Percentiles rank a stretch among this genome's conserved stretches.
These are phyloP conservation scores for Ganoderma sinense DNA, from an alignment of 1,284 basidiomycete genomes.

Conservation along the genomic window DNA sequence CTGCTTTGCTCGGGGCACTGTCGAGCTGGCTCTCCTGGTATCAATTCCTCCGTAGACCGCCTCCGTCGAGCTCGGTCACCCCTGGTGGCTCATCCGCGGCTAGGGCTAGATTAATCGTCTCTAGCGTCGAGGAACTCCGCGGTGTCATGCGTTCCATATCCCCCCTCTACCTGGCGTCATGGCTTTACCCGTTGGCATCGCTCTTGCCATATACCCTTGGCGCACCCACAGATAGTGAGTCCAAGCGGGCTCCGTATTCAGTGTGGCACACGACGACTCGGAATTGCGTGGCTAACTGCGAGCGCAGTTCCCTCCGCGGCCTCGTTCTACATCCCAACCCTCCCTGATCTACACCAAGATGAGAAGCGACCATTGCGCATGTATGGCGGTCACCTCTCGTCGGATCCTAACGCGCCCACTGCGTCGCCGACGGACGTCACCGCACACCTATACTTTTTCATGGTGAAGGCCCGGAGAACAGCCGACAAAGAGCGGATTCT, in stretches of 20 bases:
- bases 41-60: not conserved
- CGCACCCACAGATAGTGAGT: constrained; percentile 53
- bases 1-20: constrained; percentile 14
- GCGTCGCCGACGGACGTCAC: constrained; percentile 64
- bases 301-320: constrained; percentile 76
- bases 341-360: constrained; percentile 82
- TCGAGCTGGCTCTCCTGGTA: not conserved
- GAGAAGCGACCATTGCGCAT: constrained; percentile 75
- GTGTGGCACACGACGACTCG: not conserved
- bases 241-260: not conserved
- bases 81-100: not conserved
- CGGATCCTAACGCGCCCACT: constrained; percentile 71
- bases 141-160: constrained; percentile 24
- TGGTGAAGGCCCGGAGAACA: constrained; percentile 86
- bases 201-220: constrained; percentile 13
- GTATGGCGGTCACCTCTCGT: constrained; percentile 83
- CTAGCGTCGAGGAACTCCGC: constrained; percentile 12
- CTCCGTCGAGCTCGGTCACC: not conserved
- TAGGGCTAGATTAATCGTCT: constrained; percentile 8
- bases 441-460: constrained; percentile 89
- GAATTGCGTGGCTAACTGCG: not conserved
- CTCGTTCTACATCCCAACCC: constrained; percentile 81
- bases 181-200: constrained; percentile 22
- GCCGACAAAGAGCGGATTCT: constrained; percentile 91
- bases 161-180: constrained; percentile 27